These are phyloP conservation scores for Podospora didyma DNA, from an alignment of 495 filamentous ascomycete species.

Conservation along the genomic window DNA sequence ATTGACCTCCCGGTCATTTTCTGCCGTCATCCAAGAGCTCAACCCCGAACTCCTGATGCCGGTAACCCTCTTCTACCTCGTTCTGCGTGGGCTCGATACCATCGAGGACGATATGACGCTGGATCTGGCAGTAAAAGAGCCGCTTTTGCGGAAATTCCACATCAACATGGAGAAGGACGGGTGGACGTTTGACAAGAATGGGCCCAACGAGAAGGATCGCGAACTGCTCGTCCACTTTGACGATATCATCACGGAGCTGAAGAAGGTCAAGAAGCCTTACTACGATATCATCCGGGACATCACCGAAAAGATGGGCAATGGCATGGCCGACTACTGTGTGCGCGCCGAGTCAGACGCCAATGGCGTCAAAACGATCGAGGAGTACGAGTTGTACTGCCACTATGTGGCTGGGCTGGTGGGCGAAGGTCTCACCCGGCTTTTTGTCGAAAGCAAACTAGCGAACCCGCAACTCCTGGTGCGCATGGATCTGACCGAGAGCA, in stretches of 20 bases:
- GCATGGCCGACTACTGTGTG: constrained; percentile 91
- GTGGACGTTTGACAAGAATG: constrained; percentile 84
- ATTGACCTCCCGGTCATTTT: constrained; percentile 88
- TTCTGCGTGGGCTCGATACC: constrained; percentile 86
- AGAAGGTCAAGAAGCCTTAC: constrained; percentile 83
- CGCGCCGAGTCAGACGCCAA: constrained; percentile 74
- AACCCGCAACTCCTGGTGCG: constrained; percentile 80
- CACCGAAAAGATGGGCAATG: constrained; percentile 91
- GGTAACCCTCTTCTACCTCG: constrained; percentile 88
- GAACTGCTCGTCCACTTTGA: constrained; percentile 90
- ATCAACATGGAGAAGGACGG: constrained; percentile 72
- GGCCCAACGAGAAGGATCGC: constrained; percentile 90
- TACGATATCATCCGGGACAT: constrained; percentile 89
- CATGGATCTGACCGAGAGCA: constrained; percentile 79
- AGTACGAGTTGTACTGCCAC: constrained; percentile 95
- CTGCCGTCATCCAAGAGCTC: constrained; percentile 88
- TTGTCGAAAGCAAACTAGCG: constrained; percentile 82
- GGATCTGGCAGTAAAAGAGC: constrained; percentile 73
- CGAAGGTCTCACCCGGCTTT: constrained; percentile 85
- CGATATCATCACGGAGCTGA: constrained; percentile 79
- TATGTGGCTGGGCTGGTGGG: constrained; percentile 97
- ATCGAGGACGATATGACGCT: constrained; percentile 99
- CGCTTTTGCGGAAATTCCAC: constrained; percentile 77
- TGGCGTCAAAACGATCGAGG: constrained; percentile 75
- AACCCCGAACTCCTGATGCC: constrained; percentile 90